Conservation (phyloP, 169 alveolate species). For the Cryptosporidium meleagridis region DNA sequence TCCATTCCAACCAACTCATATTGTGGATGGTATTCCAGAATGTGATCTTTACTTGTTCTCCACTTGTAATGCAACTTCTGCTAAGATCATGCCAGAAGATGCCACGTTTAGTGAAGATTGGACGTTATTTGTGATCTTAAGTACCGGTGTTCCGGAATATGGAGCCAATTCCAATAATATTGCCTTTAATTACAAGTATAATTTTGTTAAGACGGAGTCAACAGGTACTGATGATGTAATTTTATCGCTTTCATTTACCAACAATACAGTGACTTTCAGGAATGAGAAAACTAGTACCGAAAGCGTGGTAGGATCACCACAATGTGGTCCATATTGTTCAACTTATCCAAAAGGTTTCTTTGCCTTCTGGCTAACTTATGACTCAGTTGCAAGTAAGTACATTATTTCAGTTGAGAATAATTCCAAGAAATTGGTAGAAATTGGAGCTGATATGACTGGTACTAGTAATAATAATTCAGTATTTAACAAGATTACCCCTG, state of each 20-base stretch:
- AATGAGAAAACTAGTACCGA: neutral
- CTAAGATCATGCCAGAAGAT: neutral
- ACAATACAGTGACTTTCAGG: neutral
- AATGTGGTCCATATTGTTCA: constrained; percentile 71
- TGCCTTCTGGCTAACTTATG: constrained; percentile 65
- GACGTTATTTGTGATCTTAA: constrained; percentile 5
- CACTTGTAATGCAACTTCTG: neutral
- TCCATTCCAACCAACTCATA: constrained; percentile 2
- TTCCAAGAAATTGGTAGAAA: constrained; percentile 17
- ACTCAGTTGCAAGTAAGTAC: constrained; percentile 9
- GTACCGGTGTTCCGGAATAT: neutral
- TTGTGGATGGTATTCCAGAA: neutral
- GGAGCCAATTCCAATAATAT: neutral
- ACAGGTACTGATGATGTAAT: neutral
- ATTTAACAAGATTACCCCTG: too few species aligned
- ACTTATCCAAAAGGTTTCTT: constrained; percentile 67
- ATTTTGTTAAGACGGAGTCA: neutral
- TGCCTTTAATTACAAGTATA: neutral
- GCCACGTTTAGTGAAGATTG: neutral
- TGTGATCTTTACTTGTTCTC: neutral
- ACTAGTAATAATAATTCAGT: too few species aligned
- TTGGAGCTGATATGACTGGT: neutral
- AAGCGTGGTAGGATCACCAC: constrained; percentile 16
- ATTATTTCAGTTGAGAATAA: constrained; percentile 38
- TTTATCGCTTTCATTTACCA: neutral